Evolutionary conservation across 768 basidiomycete species (phyloP).

Genomic region (Crassisporium funariophilum): DNA sequence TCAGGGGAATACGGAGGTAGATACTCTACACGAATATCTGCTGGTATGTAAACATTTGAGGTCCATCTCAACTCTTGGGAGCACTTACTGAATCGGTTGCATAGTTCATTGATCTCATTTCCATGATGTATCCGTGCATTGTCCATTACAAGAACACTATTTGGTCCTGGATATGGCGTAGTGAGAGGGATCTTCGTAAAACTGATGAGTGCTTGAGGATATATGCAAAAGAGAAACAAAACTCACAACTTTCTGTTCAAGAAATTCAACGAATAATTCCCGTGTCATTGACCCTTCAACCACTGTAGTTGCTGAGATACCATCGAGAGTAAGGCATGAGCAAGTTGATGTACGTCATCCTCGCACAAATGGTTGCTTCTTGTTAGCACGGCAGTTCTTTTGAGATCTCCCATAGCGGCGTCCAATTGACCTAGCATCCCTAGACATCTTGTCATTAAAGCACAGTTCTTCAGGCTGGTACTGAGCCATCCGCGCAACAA

Average conservation of each 20-base stretch:
- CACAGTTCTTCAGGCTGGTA: constrained; percentile 31
- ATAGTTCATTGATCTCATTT: constrained; percentile 25
- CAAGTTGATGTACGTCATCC: too few relatives aligned
- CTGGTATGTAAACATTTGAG: background rate
- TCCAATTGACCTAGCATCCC: constrained; percentile 22
- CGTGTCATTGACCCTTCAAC: constrained; percentile 32
- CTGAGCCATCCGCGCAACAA: constrained; percentile 22
- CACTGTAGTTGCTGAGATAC: constrained; percentile 26
- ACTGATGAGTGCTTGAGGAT: too few relatives aligned
- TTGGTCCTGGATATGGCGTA: constrained; percentile 24
- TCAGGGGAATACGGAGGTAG: constrained; percentile 44
- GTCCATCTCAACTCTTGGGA: background rate
- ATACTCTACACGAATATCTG: constrained; percentile 29
- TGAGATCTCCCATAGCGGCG: too few relatives aligned
- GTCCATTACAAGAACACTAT: constrained; percentile 34
- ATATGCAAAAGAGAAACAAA: too few relatives aligned
- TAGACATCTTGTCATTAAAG: constrained; percentile 33
- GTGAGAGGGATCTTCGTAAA: constrained; percentile 19
- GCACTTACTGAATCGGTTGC: constrained; percentile 12
- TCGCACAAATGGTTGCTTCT: too few relatives aligned
- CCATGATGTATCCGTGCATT: constrained; percentile 35
- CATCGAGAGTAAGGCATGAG: constrained; percentile 29
- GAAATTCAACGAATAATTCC: constrained; percentile 22
- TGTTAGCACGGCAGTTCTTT: too few relatives aligned
- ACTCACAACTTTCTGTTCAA: constrained; percentile 27